These are phyloP conservation scores for Euclidium syriacum DNA, from an alignment of 345 rosid genomes.

Conservation along the genomic window DNA sequence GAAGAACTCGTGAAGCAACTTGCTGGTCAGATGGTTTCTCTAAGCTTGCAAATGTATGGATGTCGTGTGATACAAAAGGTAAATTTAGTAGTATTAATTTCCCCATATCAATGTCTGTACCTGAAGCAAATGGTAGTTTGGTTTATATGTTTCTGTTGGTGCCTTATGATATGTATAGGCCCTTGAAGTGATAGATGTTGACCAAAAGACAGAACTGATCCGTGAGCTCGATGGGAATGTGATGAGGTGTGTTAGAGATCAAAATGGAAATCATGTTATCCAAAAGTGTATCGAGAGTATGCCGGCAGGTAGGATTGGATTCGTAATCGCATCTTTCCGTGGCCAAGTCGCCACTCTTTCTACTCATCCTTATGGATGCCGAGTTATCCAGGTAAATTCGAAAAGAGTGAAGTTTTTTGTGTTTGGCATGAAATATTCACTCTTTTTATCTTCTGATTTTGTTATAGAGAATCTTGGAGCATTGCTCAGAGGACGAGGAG, in stretches of 20 bases:
- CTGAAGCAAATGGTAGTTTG: not conserved
- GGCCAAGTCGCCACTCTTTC: constrained; percentile 87
- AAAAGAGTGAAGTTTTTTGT: not conserved
- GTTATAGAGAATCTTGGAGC: constrained; percentile 87
- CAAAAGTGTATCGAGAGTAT: constrained; percentile 93
- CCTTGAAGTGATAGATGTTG: constrained; percentile 89
- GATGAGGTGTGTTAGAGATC: constrained; percentile 90
- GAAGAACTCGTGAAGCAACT: constrained; percentile 88
- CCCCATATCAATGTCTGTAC: not conserved
- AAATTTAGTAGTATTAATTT: not conserved
- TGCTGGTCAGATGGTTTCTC: constrained; percentile 74
- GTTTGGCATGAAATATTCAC: not conserved
- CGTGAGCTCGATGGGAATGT: constrained; percentile 90
- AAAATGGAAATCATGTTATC: constrained; percentile 95
- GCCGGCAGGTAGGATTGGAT: constrained; percentile 68
- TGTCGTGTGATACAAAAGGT: constrained; percentile 99
- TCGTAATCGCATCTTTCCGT: constrained; percentile 73
- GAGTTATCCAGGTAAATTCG: constrained; percentile 83
- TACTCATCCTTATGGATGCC: constrained; percentile 96
- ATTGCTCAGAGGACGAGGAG: constrained; percentile 70
- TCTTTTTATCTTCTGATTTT: constrained; percentile 17
- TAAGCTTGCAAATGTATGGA: constrained; percentile 99
- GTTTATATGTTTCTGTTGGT: not conserved
- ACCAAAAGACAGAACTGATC: constrained; percentile 70
- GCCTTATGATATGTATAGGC: constrained; percentile 47